phyloP scores from a whole-genome alignment of 1,139 yeast genomes.

The Meyerozyma guilliermondii region DNA sequence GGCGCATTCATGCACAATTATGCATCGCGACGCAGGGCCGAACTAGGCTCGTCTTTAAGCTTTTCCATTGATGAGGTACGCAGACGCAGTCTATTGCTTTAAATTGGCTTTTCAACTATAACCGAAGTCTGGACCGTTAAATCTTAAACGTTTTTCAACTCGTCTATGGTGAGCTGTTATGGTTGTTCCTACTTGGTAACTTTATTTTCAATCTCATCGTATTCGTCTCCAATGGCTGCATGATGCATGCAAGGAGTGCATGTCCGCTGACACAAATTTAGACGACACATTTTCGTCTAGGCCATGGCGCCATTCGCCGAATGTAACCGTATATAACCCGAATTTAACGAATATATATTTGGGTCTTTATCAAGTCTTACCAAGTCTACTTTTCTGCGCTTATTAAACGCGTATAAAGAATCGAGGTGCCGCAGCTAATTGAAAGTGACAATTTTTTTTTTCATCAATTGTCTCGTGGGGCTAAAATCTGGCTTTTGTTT shows the following conservation, averaged over 20 bases:
- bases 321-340: not conserved
- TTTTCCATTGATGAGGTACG: too few relatives aligned
- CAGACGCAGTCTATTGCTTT: not conserved
- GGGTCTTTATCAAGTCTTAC: too few relatives aligned
- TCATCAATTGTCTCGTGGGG: not conserved
- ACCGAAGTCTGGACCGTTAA: not conserved
- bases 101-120: not conserved
- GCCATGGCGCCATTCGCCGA: not conserved
- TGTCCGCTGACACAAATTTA: not conserved
- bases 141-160: not conserved
- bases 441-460: not conserved
- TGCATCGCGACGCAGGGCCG: not conserved
- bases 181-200: not conserved
- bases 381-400: too few relatives aligned
- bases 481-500: not conserved
- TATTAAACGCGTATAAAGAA: too few relatives aligned
- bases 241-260: constrained; percentile 1
- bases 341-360: too few relatives aligned
- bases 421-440: not conserved
- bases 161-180: not conserved
- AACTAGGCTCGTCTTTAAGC: not conserved
- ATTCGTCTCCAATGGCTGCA: not conserved
- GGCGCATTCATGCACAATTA: not conserved
- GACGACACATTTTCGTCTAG: not conserved
- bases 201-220: not conserved